phyloP scores from a whole-genome alignment of 2,329 filamentous ascomycete genomes.

The Fusarium udum region DNA sequence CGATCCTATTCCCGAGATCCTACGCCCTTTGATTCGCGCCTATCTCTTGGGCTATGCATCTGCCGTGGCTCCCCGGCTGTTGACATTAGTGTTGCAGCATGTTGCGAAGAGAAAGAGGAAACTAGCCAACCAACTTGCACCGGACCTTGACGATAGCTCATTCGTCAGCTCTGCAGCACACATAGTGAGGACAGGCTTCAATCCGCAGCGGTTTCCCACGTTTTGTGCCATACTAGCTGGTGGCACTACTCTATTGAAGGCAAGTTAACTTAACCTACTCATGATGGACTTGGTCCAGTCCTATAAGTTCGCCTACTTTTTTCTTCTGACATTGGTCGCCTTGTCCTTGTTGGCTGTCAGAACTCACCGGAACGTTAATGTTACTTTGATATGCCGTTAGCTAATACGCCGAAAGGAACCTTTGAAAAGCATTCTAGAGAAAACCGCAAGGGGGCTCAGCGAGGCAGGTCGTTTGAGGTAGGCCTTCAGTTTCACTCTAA shows the following conservation, averaged over 20 bases:
- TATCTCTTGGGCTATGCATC: constrained; percentile 70
- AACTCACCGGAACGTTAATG: neutral
- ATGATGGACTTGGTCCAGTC: neutral
- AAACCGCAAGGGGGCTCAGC: constrained; percentile 37
- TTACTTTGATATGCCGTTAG: neutral
- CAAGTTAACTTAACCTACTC: constrained; percentile 44
- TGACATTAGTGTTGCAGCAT: constrained; percentile 64
- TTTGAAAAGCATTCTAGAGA: constrained; percentile 44
- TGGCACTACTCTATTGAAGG: constrained; percentile 69
- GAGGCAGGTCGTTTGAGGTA: constrained; percentile 43
- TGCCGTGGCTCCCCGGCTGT: constrained; percentile 64
- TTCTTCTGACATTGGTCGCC: neutral
- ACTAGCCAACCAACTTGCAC: constrained; percentile 35
- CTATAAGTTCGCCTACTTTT: neutral
- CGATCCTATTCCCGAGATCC: constrained; percentile 55
- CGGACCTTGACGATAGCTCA: constrained; percentile 43
- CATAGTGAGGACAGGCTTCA: constrained; percentile 62
- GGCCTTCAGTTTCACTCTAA: constrained; percentile 1
- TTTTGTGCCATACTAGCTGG: constrained; percentile 71
- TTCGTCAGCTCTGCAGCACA: constrained; percentile 48
- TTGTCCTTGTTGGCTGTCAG: neutral
- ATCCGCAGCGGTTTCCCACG: constrained; percentile 66
- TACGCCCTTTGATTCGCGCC: constrained; percentile 67
- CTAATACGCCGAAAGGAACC: constrained; percentile 42
- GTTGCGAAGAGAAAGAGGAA: constrained; percentile 51